Base-by-base conservation (phyloP, 2,329 filamentous ascomycete species). In the Exophiala viscosa region DNA sequence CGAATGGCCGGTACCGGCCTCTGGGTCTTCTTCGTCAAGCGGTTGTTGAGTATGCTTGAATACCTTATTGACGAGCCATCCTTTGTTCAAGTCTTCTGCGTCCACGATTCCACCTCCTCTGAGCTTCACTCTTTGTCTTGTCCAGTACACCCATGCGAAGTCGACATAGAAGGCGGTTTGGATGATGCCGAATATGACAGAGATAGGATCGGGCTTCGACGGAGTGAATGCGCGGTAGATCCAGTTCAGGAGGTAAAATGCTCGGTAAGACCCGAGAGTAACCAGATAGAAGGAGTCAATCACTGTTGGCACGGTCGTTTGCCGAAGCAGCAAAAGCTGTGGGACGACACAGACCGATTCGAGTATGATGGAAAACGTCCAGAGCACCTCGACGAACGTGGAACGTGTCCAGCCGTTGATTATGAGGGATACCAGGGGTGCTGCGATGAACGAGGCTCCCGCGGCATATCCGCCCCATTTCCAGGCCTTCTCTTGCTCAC, bases 61-160 rank as follows among this genome's bases (percentile, higher is more conserved):
- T 59, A 96, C 84, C 45, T 85, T 82, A 60, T 82, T 82, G 8
- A 96, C 81, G 23, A 97, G 76, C 85, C 90, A 96, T 58, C 90
- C 88, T 50, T 88, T 85, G 59, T 85, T 81, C 66, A 95, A 77
- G 67, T 97, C 92, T 60, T 96, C 91, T 3, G 86, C 86, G 66
- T 97, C 92, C 11, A 97, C 89, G 14, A 96, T 79, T 5, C 90
- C 89, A 40, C 92, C 92, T 60, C 83, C 85, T 57, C 92, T 82
- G 13, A 97, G 84, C 84, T 96, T 96, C 66, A 97, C 90, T 52
- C 91, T 83, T 74, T 96, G 92, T 59, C 92, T 82, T 9, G 87
- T 88, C 75, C 88, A 96, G 76, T 97, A 97, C 1, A 97, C 90
- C 90, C 91, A 96, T 33, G 90, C 90, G 67, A 97, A 97, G 71